Conservation (phyloP, 2,329 filamentous ascomycete species). For the Leptographium wingfieldii region DNA sequence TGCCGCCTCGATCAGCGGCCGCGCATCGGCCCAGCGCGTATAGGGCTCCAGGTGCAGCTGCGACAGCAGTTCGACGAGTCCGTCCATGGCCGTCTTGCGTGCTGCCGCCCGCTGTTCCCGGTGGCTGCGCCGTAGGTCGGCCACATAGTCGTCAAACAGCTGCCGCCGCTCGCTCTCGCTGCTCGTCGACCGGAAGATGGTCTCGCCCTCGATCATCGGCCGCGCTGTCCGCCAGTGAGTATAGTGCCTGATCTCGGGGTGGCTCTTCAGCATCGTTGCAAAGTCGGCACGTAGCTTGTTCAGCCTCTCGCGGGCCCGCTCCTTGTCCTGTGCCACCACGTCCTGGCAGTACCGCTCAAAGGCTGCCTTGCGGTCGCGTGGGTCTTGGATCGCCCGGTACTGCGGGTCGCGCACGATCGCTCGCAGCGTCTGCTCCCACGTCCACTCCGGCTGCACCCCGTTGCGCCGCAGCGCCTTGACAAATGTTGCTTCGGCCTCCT, state of each 20-base stretch:
- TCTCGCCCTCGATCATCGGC: slow-evolving; percentile 88
- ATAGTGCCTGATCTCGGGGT: slow-evolving; percentile 94
- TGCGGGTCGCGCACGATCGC: slow-evolving; percentile 81
- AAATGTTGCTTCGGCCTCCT: slow-evolving; percentile 90
- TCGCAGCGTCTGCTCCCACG: slow-evolving; percentile 81
- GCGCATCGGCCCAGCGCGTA: slow-evolving; percentile 86
- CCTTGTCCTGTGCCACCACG: slow-evolving; percentile 82
- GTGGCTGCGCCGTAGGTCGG: slow-evolving; percentile 70
- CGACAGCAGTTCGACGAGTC: slow-evolving; percentile 65
- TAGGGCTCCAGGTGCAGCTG: slow-evolving; percentile 80
- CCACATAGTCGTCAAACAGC: slow-evolving; percentile 87
- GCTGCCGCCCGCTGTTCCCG: slow-evolving; percentile 59
- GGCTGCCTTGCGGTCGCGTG: slow-evolving; percentile 75
- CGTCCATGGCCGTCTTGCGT: slow-evolving; percentile 72
- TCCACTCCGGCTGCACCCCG: slow-evolving; percentile 82
- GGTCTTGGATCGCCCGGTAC: slow-evolving; percentile 85
- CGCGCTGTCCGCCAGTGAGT: slow-evolving; percentile 94
- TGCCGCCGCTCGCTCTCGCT: slow-evolving; percentile 78
- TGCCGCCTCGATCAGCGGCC: slow-evolving; percentile 66
- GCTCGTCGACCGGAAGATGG: slow-evolving; percentile 83
- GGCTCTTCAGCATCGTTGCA: slow-evolving; percentile 86
- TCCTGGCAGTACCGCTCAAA: slow-evolving; percentile 95
- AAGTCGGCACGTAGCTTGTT: slow-evolving; percentile 90
- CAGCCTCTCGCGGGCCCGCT: slow-evolving; percentile 84
- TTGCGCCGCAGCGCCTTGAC: slow-evolving; percentile 76